These are phyloP conservation scores for Pseudocercospora macadamiae DNA, from an alignment of 2,329 filamentous ascomycete species.

Conservation along the genomic window DNA sequence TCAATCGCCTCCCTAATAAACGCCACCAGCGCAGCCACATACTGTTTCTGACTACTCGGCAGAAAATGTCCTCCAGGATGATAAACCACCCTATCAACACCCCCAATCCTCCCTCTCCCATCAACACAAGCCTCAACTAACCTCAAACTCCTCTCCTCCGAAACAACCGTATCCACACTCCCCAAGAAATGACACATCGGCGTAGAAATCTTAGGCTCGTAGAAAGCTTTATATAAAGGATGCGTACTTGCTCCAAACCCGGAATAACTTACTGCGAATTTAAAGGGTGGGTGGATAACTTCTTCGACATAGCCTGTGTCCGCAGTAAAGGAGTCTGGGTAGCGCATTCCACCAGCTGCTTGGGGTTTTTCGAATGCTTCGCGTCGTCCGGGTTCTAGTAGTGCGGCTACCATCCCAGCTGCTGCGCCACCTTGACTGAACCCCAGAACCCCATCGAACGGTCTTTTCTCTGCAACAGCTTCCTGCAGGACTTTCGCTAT, in stretches of 20 bases:
- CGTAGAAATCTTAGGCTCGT: constrained; percentile 74
- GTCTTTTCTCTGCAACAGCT: constrained; percentile 55
- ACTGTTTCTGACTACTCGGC: constrained; percentile 75
- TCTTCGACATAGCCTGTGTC: constrained; percentile 39
- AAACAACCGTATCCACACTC: constrained; percentile 83
- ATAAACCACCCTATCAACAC: constrained; percentile 57
- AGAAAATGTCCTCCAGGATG: constrained; percentile 92
- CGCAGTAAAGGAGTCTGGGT: constrained; percentile 53
- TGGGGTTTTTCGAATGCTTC: constrained; percentile 53
- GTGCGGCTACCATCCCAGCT: constrained; percentile 70
- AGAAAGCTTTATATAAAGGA: constrained; percentile 67
- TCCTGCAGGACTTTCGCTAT: constrained; percentile 63
- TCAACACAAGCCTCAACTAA: constrained; percentile 67
- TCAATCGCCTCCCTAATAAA: constrained; percentile 66
- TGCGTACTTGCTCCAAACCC: constrained; percentile 71
- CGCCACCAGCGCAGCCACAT: constrained; percentile 72
- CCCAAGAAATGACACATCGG: constrained; percentile 82
- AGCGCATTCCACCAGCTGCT: constrained; percentile 51
- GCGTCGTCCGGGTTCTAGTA: constrained; percentile 63
- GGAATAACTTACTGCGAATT: constrained; percentile 76
- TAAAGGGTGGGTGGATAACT: constrained; percentile 57
- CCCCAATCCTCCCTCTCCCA: constrained; percentile 46
- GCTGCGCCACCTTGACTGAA: constrained; percentile 80
- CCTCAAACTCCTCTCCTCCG: constrained; percentile 69
- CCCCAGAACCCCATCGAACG: constrained; percentile 77